Base-by-base conservation (phyloP, 306 rosid species). In the Fagus sylvatica region DNA sequence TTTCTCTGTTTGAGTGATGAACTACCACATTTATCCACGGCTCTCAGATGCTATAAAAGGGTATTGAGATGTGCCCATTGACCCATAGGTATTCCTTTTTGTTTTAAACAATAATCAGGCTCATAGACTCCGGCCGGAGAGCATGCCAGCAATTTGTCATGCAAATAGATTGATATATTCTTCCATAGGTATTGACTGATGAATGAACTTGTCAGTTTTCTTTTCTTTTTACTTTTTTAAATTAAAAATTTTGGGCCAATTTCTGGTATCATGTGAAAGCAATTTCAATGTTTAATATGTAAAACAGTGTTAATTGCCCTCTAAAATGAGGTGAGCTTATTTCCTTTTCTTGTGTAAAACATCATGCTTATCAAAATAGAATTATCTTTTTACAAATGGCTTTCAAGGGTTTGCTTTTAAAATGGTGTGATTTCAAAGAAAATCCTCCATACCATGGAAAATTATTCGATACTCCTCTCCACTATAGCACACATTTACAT, bases 1-100 rank as follows among this genome's bases (percentile, higher is more conserved):
- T 67, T 57, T 57, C 72, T 70, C 78, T 81, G 84, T n/a, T 75
- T 76, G 84, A 76, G 75, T 74, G 60, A 61, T 69, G 51, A 49
- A 68, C 66, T 70, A 57, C 78, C 62, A 78, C 55, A 17, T 49
- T 30, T 39, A 76, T 62, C 65, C 79, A 75, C 75, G 54, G 64
- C 49, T 65, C 71, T 65, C 15, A 65, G 69, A 69, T 32, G 69
- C 43, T 16, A 74, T 19, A n/a, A 17, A 74, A 53, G 65, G 77
- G 80, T 62, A 62, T 55, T 74, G 86, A 56, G 74, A 54, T 60
- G 8, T 37, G 54, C 75, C 7, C 3, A 40, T 70, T 39, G 37
- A 48, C 60, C 54, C 32, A 9, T 17, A 37, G 53, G 61, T 51
- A 72, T 37, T 39, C 72, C 60, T 77, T 73, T 56, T 77, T 32